Base-by-base conservation (phyloP, 208 protist species). In the Histomonas meleagridis region DNA sequence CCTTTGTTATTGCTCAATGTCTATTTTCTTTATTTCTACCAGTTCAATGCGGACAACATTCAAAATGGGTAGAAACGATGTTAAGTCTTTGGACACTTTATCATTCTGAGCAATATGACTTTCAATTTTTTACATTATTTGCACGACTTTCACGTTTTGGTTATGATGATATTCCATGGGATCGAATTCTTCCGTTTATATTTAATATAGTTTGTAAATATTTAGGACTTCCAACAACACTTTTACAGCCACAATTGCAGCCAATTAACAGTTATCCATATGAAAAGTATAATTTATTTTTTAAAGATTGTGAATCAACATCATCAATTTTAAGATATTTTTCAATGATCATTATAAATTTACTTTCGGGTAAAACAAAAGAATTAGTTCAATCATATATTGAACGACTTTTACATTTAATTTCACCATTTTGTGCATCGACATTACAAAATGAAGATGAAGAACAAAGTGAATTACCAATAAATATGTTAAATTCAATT, bases 111-210 rank as follows among this genome's bases (percentile, higher is more conserved):
- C 28, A 32, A 18, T 86, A 38, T 48, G 76, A 86, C 26, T 86
- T 51, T 86, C 76, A 86, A 86, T 86, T 86, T 35, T 86, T 86
- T 5, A 18, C 43, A 26, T 26, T 86, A 21, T 86, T 86, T 57
- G 76, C 76, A 10, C 5, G 76, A 21, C 55, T 86, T 38, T 86
- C 76, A 35, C 76, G 76, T 49, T 48, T 40, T 32, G 76, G 76
- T 35, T 86, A 55, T n/a, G 46, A 86, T 32, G 76, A 86, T 86
- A 55, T 86, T 86, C 76, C 76, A 38, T 86, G 76, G 76, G 40
- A 51, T 10, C 0, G 46, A 55, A 86, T 86, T 43, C 26, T 86
- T 38, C 76, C 76, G n/a, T 86, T 86, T 57, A 32, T 86, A 28
- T 86, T 86, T 46, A 86, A 86, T 49, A n/a, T 86, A 7, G 32